phyloP scores from a whole-genome alignment of 2,329 filamentous ascomycete species.

The Tolypocladium amazonense region DNA sequence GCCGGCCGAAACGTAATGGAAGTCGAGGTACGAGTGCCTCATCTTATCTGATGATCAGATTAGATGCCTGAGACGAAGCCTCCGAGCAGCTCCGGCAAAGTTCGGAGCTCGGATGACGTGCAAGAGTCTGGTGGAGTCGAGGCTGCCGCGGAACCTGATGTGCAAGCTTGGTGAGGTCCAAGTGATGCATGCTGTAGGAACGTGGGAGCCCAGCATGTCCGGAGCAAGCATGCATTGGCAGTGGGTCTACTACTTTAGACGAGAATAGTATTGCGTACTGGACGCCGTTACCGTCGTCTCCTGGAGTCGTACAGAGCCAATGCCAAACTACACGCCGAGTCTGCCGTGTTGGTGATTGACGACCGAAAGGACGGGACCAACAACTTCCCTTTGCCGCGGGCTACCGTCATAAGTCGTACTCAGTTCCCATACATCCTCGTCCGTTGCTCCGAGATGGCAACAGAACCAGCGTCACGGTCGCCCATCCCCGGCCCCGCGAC shows the following conservation, averaged over 20 bases:
- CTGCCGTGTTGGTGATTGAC: background rate
- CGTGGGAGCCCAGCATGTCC: background rate
- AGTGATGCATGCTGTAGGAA: background rate
- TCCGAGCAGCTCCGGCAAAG: background rate
- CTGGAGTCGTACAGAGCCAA: background rate
- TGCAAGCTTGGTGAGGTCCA: background rate
- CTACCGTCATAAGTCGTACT: background rate
- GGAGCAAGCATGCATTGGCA: background rate
- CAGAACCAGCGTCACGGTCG: background rate
- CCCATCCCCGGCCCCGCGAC: background rate
- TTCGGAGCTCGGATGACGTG: constrained; percentile 2
- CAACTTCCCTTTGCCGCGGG: background rate
- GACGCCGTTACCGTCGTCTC: background rate
- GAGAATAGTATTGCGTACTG: background rate
- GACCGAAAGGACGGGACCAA: background rate
- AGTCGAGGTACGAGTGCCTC: background rate
- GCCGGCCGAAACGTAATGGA: background rate
- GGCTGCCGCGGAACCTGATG: background rate
- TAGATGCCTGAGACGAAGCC: constrained; percentile 17
- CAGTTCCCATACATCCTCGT: background rate
- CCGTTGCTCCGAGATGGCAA: background rate
- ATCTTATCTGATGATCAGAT: constrained; percentile 38
- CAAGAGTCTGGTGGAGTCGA: background rate
- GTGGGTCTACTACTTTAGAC: background rate
- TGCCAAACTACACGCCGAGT: background rate